phyloP scores from a whole-genome alignment of 2,329 filamentous ascomycete species.

The Aplosporella prunicola region DNA sequence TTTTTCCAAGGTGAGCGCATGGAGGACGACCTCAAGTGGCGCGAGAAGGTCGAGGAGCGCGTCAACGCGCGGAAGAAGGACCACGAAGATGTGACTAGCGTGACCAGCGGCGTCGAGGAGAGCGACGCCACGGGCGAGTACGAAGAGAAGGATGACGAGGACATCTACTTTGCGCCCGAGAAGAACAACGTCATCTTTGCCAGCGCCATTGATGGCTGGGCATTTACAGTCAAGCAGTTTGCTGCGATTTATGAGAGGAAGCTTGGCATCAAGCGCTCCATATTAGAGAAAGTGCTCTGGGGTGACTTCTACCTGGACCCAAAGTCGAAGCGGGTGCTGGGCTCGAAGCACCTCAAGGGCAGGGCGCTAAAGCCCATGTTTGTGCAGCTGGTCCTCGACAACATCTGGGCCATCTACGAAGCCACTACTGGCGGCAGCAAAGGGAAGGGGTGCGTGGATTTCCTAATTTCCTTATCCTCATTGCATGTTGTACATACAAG shows the following conservation, averaged over 20 bases:
- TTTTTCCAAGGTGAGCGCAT: constrained; percentile 98
- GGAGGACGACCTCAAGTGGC: constrained; percentile 96
- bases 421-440: constrained; percentile 76
- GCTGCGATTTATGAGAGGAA: constrained; percentile 93
- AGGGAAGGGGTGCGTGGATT: constrained; percentile 61
- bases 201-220: constrained; percentile 98
- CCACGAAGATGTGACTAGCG: constrained; percentile 36
- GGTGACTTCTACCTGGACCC: constrained; percentile 94
- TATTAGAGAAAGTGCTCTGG: constrained; percentile 92
- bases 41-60: constrained; percentile 82
- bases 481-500: constrained; percentile 15
- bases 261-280: constrained; percentile 78
- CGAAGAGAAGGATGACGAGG: constrained; percentile 88
- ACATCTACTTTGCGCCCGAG: constrained; percentile 95
- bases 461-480: constrained; percentile 22
- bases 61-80: constrained; percentile 59
- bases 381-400: constrained; percentile 89
- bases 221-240: constrained; percentile 92
- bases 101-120: constrained; percentile 36
- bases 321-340: constrained; percentile 89
- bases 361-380: constrained; percentile 92
- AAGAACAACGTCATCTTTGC: constrained; percentile 99
- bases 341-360: constrained; percentile 85
- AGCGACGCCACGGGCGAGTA: constrained; percentile 51
- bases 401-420: constrained; percentile 91